These are phyloP conservation scores for Brassica cretica DNA, from an alignment of 345 rosid genomes.

Conservation along the genomic window DNA sequence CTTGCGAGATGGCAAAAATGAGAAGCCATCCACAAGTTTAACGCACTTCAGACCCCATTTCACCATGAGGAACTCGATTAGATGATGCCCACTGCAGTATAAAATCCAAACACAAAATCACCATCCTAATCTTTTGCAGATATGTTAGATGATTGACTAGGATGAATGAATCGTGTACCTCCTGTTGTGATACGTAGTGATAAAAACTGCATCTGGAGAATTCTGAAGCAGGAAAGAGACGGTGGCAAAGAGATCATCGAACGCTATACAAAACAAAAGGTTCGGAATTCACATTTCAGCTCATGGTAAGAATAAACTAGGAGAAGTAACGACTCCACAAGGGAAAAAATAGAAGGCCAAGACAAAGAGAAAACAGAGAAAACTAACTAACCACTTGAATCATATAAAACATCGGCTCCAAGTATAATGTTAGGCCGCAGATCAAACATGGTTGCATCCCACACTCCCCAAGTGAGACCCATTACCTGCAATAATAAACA, in stretches of 20 bases:
- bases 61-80: slow-evolving; percentile 81
- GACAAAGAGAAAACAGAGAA: not conserved
- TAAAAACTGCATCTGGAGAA: slow-evolving; percentile 71
- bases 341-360: not conserved
- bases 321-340: slow-evolving; percentile 4
- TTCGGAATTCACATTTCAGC: slow-evolving; percentile 12
- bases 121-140: not conserved
- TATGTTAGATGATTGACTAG: not conserved
- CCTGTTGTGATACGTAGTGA: slow-evolving; percentile 86
- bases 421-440: slow-evolving; percentile 65
- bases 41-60: slow-evolving; percentile 84
- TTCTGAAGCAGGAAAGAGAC: slow-evolving; percentile 73
- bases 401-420: slow-evolving; percentile 90
- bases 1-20: slow-evolving; percentile 75
- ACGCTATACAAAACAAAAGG: slow-evolving; percentile 49
- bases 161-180: slow-evolving; percentile 47
- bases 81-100: slow-evolving; percentile 83
- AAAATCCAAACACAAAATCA: not conserved
- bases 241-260: slow-evolving; percentile 83
- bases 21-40: slow-evolving; percentile 76
- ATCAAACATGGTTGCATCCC: slow-evolving; percentile 65
- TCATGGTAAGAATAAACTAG: not conserved
- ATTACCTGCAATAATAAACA: slow-evolving; percentile 46
- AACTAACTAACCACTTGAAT: slow-evolving; percentile 62
- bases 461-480: slow-evolving; percentile 85